Evolutionary conservation across 176 grass and related monocot species (phyloP).

Genomic region (Raddia guianensis): DNA sequence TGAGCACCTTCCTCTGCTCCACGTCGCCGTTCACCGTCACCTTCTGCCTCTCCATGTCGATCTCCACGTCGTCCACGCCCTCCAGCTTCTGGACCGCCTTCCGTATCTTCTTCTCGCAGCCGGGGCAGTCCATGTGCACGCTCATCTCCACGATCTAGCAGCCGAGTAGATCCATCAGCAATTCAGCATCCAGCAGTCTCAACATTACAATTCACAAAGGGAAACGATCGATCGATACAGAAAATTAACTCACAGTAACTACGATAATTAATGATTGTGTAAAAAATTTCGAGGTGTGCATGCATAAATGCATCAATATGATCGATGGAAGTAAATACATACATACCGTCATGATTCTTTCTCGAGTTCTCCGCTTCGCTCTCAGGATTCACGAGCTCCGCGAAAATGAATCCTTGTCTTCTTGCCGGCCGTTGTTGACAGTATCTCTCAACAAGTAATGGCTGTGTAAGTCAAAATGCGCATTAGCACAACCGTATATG

Average conservation of each 20-base stretch:
- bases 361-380: not conserved
- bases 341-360: conserved; percentile 34
- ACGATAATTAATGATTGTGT: not conserved
- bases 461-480: not conserved
- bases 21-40: conserved; percentile 80
- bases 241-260: not conserved
- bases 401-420: not conserved
- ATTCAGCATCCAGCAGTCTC: too few species aligned
- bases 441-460: not conserved
- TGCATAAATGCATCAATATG: too few species aligned
- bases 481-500: not conserved
- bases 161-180: not conserved
- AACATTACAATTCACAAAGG: conserved; percentile 11
- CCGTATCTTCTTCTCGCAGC: conserved; percentile 88
- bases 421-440: not conserved
- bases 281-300: not conserved
- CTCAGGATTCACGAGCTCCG: too few species aligned
- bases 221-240: not conserved
- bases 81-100: conserved; percentile 68
- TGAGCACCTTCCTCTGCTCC: conserved; percentile 93
- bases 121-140: conserved; percentile 91
- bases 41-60: conserved; percentile 89
- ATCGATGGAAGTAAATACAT: too few species aligned
- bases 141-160: conserved; percentile 81
- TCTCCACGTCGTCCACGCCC: conserved; percentile 73